Base-by-base conservation (phyloP, 352 stramenopile genomes). In the Globisporangium spinosum region DNA sequence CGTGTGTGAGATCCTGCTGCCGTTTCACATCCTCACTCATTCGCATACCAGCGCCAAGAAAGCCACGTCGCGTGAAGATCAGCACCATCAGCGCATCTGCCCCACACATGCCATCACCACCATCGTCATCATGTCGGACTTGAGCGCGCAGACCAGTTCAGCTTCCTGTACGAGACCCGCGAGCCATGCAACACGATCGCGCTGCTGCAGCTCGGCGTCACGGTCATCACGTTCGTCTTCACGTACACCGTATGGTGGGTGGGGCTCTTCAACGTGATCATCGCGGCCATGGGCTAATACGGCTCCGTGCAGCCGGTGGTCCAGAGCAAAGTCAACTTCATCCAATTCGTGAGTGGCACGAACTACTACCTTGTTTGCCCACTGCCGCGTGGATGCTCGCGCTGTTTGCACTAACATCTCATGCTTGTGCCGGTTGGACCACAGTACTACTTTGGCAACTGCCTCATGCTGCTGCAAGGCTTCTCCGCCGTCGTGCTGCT, bases 241-340 rank as follows among this genome's bases (percentile, higher is more conserved):
- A 94, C 83, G 57, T 92, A 93, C 67, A 85, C 83, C 9, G 84
- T 91, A 40, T 94, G 86, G 86, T 94, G 86, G 86, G 79, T 70
- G 23, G 84, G 80, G 0, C 80, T 92, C 69, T 93, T 92, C 63
- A 84, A 84, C 22, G 69, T 91, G 55, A 89, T 94, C 60, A 84
- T 94, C 70, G 84, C 86, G 7, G 69, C 78, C 25, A 91, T 94
- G 76, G 86, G 86, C 64, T 94, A 93, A 74, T 94, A 94, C 58
- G 86, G 86, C 43, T 91, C 83, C 5, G 80, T 90, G 32, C 79
- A 91, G 74, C 86, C 86, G 29, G 84, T 93, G 56, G 89, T 93
- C 71, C 86, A 94, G 75, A 91, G 83, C 80, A 94, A 94, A 89
- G 85, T 90, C 65, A 91, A 82, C 82, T 94, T 94, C 70, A 87